A percentile compares a stretch with the other conserved stretches of the same genome.
phyloP scores from a whole-genome alignment of 78 protist species.

The Blattamonas nauphoetae region DNA sequence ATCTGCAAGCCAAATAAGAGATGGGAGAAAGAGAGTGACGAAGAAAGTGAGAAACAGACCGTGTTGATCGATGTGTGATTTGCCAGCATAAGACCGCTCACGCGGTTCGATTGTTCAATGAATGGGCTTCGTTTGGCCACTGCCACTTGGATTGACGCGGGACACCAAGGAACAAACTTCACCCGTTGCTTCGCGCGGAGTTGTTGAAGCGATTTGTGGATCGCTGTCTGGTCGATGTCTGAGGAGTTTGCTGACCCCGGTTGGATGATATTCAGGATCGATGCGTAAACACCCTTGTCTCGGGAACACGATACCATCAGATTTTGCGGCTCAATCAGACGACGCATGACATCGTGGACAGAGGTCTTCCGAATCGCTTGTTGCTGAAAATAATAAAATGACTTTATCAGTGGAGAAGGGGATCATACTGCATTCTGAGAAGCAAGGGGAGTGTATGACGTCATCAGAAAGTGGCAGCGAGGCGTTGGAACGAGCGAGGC shows the following conservation, averaged over 20 bases:
- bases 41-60: slow-evolving; percentile 14
- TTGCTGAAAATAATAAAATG: neutral
- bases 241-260: slow-evolving; percentile 97
- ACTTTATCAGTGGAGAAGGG: neutral
- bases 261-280: slow-evolving; percentile 92
- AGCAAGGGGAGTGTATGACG: slow-evolving; percentile 75
- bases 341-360: slow-evolving; percentile 95
- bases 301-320: slow-evolving; percentile 70
- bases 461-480: slow-evolving; percentile 96
- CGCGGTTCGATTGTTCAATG: slow-evolving; percentile 70
- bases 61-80: slow-evolving; percentile 87
- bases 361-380: slow-evolving; percentile 83
- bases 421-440: neutral
- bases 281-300: slow-evolving; percentile 74
- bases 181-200: slow-evolving; percentile 79
- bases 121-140: slow-evolving; percentile 72
- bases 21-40: too few relatives aligned
- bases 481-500: slow-evolving; percentile 97
- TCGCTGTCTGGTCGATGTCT: slow-evolving; percentile 1
- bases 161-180: slow-evolving; percentile 97
- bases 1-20: too few relatives aligned
- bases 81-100: slow-evolving; percentile 96
- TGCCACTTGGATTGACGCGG: slow-evolving; percentile 91
- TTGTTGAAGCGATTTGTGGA: slow-evolving; percentile 89
- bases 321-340: slow-evolving; percentile 90